Evolutionary conservation across 148 eudicot genomes (phyloP).

Genomic region (Rhododendron ovatum): DNA sequence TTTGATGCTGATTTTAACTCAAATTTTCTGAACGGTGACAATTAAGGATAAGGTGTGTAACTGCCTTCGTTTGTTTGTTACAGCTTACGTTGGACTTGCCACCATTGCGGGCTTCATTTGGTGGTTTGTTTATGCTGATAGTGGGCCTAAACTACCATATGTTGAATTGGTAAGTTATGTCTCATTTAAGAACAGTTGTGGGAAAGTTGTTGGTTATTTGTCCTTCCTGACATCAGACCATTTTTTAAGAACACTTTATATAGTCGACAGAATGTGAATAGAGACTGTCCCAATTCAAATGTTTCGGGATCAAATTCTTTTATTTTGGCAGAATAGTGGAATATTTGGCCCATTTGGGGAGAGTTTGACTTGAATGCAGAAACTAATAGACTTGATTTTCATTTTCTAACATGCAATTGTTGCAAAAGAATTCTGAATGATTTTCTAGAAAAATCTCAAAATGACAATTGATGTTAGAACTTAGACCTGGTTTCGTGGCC

Average conservation of each 20-base stretch:
- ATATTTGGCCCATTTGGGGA: background rate
- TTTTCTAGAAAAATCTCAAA: background rate
- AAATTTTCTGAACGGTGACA: background rate
- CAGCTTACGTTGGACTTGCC: constrained; percentile 99
- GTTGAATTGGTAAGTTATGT: constrained; percentile 67
- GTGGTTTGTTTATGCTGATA: constrained; percentile 91
- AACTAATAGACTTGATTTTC: background rate
- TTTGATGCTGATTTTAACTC: constrained; percentile 1
- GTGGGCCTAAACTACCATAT: constrained; percentile 88
- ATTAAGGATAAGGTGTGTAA: background rate
- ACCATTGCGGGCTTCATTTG: constrained; percentile 97
- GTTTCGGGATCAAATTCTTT: no score
- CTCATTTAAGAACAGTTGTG: background rate
- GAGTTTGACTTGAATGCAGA: background rate
- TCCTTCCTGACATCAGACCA: background rate
- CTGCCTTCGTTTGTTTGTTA: constrained; percentile 23
- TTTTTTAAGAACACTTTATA: background rate
- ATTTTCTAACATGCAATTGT: background rate
- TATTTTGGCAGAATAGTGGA: background rate
- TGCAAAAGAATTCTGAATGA: background rate
- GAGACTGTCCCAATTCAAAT: background rate
- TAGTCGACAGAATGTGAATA: background rate
- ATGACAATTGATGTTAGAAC: background rate
- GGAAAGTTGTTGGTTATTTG: background rate
- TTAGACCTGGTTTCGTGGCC: background rate